Evolutionary conservation across 2,329 filamentous ascomycete genomes (phyloP).

Genomic region (Colletotrichum sp.): DNA sequence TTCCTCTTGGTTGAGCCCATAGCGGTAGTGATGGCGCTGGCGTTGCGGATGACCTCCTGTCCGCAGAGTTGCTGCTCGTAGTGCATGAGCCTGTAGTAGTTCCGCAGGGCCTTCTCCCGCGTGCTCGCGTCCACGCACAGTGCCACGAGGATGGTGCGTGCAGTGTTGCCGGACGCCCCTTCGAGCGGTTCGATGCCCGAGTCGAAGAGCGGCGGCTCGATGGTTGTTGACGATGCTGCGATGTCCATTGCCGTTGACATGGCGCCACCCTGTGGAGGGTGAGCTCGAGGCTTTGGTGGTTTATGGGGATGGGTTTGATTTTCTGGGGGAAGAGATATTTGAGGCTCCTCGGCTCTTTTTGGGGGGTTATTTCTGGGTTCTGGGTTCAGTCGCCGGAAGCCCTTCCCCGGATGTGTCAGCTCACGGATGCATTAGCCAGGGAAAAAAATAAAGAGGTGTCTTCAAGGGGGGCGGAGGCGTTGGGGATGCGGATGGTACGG

Average conservation of each 20-base stretch:
- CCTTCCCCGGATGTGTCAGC: conserved; percentile 22
- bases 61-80: conserved; percentile 10
- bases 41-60: not conserved
- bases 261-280: not conserved
- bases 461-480: conserved; percentile 10
- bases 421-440: conserved; percentile 17
- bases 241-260: not conserved
- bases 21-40: not conserved
- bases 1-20: conserved; percentile 10
- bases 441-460: conserved; percentile 2
- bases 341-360: conserved; percentile 6
- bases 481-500: conserved; percentile 1
- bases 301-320: not conserved
- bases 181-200: conserved; percentile 18
- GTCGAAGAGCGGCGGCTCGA: conserved; percentile 1
- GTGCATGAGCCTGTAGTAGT: conserved; percentile 16
- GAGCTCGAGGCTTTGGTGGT: not conserved
- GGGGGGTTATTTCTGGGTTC: conserved; percentile 17
- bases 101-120: conserved; percentile 13
- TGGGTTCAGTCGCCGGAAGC: conserved; percentile 20
- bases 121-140: conserved; percentile 17
- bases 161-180: conserved; percentile 10
- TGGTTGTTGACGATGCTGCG: not conserved
- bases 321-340: not conserved
- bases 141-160: conserved; percentile 21